phyloP scores from a whole-genome alignment of 139 green algal genomes.

The Gonium pectorale region DNA sequence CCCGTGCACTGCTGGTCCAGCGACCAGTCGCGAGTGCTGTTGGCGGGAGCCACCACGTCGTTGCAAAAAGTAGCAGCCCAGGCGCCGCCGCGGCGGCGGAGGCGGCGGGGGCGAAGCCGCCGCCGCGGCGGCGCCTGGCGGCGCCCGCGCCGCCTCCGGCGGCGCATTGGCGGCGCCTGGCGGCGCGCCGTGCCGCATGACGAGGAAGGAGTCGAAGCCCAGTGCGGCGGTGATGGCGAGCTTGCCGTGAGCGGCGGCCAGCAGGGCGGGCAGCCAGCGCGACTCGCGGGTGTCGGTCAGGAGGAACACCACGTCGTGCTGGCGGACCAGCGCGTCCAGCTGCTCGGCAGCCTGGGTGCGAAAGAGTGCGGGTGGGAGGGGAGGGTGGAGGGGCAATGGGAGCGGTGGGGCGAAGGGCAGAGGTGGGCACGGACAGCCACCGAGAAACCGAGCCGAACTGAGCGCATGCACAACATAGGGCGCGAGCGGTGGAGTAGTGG shows the following conservation, averaged over 20 bases:
- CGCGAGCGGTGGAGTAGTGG: no score
- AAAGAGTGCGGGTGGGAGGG: not conserved
- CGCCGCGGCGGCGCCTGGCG: not conserved
- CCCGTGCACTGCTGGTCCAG: constrained; percentile 99
- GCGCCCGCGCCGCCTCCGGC: not conserved
- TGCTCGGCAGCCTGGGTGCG: constrained; percentile 47
- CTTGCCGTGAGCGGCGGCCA: constrained; percentile 74
- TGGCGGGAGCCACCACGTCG: constrained; percentile 93
- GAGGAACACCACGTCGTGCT: constrained; percentile 93
- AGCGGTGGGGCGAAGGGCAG: not conserved
- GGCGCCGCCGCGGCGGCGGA: constrained; percentile 38
- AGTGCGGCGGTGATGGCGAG: constrained; percentile 92
- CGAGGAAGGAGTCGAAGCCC: constrained; percentile 91
- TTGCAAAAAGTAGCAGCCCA: constrained; percentile 99
- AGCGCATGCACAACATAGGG: no score
- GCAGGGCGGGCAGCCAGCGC: constrained; percentile 93
- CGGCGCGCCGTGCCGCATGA: constrained; percentile 76
- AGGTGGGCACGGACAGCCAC: no score
- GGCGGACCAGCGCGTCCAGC: constrained; percentile 74
- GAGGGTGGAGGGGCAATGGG: not conserved
- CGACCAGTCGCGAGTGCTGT: constrained; percentile 88
- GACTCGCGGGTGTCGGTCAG: constrained; percentile 96
- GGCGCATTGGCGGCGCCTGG: not conserved
- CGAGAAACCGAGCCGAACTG: no score
- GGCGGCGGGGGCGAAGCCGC: not conserved